Evolutionary conservation across 2,329 filamentous ascomycete species (phyloP).

Genomic region (Ceratocystis eucalypticola): DNA sequence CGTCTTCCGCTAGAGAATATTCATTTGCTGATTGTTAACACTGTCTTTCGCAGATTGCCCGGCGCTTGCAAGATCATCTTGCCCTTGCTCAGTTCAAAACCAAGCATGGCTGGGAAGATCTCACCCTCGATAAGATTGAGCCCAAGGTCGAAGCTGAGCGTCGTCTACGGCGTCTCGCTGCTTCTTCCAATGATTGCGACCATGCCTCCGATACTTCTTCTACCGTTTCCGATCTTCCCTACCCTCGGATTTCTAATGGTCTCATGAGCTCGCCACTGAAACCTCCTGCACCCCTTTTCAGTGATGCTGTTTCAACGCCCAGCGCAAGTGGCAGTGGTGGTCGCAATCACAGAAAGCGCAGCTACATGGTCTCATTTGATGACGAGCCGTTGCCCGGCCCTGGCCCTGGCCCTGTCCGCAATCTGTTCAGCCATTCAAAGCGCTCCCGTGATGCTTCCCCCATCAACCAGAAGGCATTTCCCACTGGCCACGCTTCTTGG

Average conservation of each 20-base stretch:
- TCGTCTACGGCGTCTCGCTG: slow-evolving; percentile 50
- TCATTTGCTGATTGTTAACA: too few relatives aligned
- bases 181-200: slow-evolving; percentile 44
- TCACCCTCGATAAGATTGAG: slow-evolving; percentile 75
- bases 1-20: background rate
- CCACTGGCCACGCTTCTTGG: slow-evolving; percentile 49
- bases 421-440: slow-evolving; percentile 45
- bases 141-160: slow-evolving; percentile 70
- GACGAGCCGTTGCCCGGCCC: slow-evolving; percentile 26
- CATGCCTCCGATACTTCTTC: slow-evolving; percentile 78
- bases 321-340: slow-evolving; percentile 50
- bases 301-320: slow-evolving; percentile 57
- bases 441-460: slow-evolving; percentile 53
- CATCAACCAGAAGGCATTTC: slow-evolving; percentile 43
- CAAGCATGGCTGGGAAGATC: slow-evolving; percentile 85
- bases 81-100: slow-evolving; percentile 96
- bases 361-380: slow-evolving; percentile 46
- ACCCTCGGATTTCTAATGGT: slow-evolving; percentile 40
- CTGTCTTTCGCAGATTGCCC: slow-evolving; percentile 56
- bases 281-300: slow-evolving; percentile 55
- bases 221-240: slow-evolving; percentile 63
- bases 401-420: slow-evolving; percentile 14
- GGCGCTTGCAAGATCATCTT: slow-evolving; percentile 82
- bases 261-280: slow-evolving; percentile 80
- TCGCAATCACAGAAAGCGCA: slow-evolving; percentile 43